Evolutionary conservation across 495 filamentous ascomycete genomes (phyloP).

Genomic region (Penicillium arizonense): DNA sequence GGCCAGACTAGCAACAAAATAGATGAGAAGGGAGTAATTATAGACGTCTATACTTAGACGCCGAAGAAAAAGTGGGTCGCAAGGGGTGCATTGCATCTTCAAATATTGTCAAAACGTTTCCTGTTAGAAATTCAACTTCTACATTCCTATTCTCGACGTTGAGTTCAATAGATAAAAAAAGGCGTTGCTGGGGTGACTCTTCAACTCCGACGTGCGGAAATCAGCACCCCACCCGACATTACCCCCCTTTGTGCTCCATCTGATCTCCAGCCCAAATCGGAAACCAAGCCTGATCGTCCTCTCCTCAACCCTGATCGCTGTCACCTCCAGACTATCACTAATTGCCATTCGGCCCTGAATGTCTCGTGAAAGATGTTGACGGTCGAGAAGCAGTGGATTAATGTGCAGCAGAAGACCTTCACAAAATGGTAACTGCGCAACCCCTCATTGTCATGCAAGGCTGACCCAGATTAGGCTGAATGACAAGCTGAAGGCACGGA

Average conservation of each 20-base stretch:
- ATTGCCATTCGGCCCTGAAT: constrained; percentile 40
- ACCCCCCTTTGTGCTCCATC: constrained; percentile 5
- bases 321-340: constrained; percentile 9
- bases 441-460: neutral
- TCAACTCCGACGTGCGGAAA: constrained; percentile 8
- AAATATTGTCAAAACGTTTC: neutral
- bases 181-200: constrained; percentile 25
- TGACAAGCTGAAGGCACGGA: constrained; percentile 78
- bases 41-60: constrained; percentile 1
- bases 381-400: constrained; percentile 89
- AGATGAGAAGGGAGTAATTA: neutral
- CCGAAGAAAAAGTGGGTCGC: constrained; percentile 3
- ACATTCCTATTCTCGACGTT: neutral
- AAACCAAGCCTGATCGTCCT: constrained; percentile 10
- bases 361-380: constrained; percentile 52
- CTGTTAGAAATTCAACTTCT: neutral
- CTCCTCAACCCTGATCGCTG: constrained; percentile 3
- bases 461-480: constrained; percentile 67
- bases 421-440: constrained; percentile 77
- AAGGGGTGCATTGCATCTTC: constrained; percentile 7
- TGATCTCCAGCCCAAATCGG: constrained; percentile 8
- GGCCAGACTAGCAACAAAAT: neutral
- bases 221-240: constrained; percentile 11
- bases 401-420: constrained; percentile 98
- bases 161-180: neutral